Evolutionary conservation across 768 basidiomycete genomes (phyloP), one percentile per base, ranked within the genome.

Genomic region (Panus rudis): DNA sequence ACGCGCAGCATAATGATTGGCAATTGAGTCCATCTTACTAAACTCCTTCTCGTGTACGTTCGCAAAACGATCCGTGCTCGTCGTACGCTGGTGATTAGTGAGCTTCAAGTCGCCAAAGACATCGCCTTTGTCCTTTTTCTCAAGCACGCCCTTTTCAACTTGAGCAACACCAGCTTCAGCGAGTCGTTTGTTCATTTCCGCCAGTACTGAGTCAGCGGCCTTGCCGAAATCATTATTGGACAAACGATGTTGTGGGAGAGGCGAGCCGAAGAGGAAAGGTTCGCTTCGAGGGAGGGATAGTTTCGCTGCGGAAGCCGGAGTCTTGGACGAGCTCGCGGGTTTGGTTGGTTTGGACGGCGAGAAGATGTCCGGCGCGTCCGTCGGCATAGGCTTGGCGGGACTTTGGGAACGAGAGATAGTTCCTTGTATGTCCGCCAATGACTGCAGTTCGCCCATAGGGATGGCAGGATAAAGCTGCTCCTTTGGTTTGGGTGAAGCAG

Each of bases 131-230:
- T 41, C 35, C 25, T 16, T 45, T 37, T 62, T 70, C 27, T 62
- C 52, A 38, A 83, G 67, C 22, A 81, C 60, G 30, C 69, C 62
- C 17, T 64, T 52, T 19, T 63, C 67, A 24, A 83, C 65, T 19
- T 64, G 64, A 24, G 74, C 66, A 6, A 78, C 71, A 2, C 81
- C 81, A 5, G 75, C 73, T 6, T 68, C 70, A 3, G 68, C 71
- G 8, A 90, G 70, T 2, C 84, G 77, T 39, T 71, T 68, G 57
- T 90, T 89, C 83, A 92, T 87, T 61, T 92, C 89, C 39, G 81
- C 82, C 23, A 91, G 66, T 22, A 92, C 79, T 17, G 73, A 72
- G n/a, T 76, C 70, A 0, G 85, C 81, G 0, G 81, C 80, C 2
- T 67, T 60, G 40, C 69, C 72, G 63, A 91, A 90, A 39, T 81